These are phyloP conservation scores for Cordia subcordata DNA, from an alignment of 257 asterid species.

Conservation along the genomic window DNA sequence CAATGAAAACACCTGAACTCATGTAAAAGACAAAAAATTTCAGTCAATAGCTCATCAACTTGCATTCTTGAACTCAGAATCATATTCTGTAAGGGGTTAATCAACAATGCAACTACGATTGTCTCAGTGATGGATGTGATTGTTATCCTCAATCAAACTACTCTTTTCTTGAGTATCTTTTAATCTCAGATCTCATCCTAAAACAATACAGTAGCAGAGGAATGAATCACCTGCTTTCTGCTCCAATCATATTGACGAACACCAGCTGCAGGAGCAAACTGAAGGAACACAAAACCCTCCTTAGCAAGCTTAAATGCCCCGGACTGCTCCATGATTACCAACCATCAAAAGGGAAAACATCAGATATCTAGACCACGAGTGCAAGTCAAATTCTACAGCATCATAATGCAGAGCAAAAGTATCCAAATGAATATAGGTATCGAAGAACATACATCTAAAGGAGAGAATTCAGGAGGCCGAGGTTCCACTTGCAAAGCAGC, in stretches of 20 bases:
- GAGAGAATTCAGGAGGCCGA: conserved; percentile 77
- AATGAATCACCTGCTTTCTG: conserved; percentile 68
- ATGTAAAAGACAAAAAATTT: conserved; percentile 17
- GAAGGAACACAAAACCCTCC: conserved; percentile 82
- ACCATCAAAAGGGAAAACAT: conserved; percentile 8
- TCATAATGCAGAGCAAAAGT: not conserved
- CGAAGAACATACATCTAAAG: conserved; percentile 54
- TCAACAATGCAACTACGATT: not conserved
- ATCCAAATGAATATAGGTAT: not conserved
- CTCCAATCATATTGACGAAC: conserved; percentile 97
- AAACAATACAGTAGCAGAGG: not conserved
- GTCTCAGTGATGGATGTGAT: too few relatives aligned
- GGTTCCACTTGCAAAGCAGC: conserved; percentile 89
- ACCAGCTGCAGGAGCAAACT: conserved; percentile 88
- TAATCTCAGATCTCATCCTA: too few relatives aligned
- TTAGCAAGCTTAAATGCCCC: conserved; percentile 84
- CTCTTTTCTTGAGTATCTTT: not conserved
- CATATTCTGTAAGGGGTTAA: not conserved
- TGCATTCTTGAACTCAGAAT: not conserved
- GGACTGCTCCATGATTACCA: conserved; percentile 50
- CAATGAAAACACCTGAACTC: conserved; percentile 74
- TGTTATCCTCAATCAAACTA: not conserved
- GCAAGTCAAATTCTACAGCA: conserved; percentile 1
- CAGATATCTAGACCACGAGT: not conserved
- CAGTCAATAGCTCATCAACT: not conserved